These are phyloP conservation scores for Gaultheria prostrata DNA, from an alignment of 148 eudicot genomes.

Conservation along the genomic window DNA sequence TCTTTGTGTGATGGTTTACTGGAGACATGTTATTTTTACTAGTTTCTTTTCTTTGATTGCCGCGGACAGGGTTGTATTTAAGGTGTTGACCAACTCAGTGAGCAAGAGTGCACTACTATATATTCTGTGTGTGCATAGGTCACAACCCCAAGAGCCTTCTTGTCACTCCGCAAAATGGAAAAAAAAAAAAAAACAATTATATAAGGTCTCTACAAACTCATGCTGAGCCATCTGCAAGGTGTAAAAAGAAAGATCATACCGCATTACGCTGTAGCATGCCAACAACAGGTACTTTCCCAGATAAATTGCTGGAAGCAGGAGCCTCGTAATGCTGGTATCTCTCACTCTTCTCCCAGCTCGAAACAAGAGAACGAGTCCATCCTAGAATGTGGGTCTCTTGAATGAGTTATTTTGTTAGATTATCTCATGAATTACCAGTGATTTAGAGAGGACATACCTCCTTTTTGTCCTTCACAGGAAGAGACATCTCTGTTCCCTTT, in stretches of 20 bases:
- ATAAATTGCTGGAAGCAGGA: slow-evolving; percentile 43
- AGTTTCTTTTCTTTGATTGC: neutral
- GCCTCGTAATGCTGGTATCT: slow-evolving; percentile 45
- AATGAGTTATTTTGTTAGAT: slow-evolving; percentile 8
- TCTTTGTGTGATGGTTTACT: neutral
- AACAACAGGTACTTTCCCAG: slow-evolving; percentile 35
- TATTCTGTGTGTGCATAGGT: neutral
- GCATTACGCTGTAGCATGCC: slow-evolving; percentile 36
- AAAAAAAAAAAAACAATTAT: neutral
- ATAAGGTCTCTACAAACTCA: neutral
- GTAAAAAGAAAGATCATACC: slow-evolving; percentile 40
- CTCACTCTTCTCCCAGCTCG: slow-evolving; percentile 76
- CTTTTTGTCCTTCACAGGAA: slow-evolving; percentile 46
- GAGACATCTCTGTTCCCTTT: slow-evolving; percentile 46
- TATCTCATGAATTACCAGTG: slow-evolving; percentile 7
- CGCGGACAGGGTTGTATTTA: neutral
- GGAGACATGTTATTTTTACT: neutral
- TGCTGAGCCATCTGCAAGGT: neutral
- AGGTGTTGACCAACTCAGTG: neutral
- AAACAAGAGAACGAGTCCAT: slow-evolving; percentile 60
- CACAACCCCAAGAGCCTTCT: neutral
- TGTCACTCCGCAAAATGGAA: slow-evolving; percentile 3
- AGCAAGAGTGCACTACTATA: neutral
- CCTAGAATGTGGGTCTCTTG: slow-evolving; percentile 34
- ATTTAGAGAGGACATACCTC: slow-evolving; percentile 45